Percentiles rank a stretch among this genome's conserved stretches.
These are phyloP conservation scores for Diaporthe caulivora DNA, from an alignment of 2,329 filamentous ascomycete species.

Conservation along the genomic window DNA sequence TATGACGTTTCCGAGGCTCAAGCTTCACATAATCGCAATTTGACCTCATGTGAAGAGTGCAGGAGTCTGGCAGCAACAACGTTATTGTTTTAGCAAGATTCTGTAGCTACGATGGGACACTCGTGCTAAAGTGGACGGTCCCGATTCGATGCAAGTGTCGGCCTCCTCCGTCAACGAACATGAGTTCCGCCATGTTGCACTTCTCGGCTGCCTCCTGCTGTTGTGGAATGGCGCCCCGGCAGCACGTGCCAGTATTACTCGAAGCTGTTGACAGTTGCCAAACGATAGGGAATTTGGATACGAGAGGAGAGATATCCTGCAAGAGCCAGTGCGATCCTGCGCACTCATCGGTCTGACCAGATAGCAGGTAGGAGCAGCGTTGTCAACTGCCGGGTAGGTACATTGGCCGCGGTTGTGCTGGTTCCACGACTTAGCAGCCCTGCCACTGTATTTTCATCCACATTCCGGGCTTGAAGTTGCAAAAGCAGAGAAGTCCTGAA, in stretches of 20 bases:
- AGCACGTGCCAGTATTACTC: neutral
- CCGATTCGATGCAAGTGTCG: neutral
- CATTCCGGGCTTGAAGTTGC: no score
- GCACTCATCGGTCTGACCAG: neutral
- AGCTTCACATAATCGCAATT: neutral
- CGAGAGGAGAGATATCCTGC: no score
- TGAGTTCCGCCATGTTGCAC: neutral
- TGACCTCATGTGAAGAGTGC: neutral
- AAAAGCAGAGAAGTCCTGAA: neutral
- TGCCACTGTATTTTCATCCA: neutral
- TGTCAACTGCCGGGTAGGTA: neutral
- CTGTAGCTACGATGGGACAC: no score
- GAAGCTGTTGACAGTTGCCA: neutral
- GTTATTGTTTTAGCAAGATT: neutral
- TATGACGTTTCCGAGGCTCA: neutral
- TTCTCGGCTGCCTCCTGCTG: neutral
- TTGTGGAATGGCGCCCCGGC: conserved; percentile 5
- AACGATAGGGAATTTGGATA: neutral
- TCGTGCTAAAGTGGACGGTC: no score
- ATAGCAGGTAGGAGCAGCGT: neutral
- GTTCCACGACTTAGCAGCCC: neutral
- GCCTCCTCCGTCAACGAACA: no score
- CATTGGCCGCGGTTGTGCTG: neutral
- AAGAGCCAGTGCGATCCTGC: neutral
- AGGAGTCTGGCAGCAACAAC: neutral